Evolutionary conservation across 768 basidiomycete species (phyloP).

Genomic region (Boletus tylopilopsis): DNA sequence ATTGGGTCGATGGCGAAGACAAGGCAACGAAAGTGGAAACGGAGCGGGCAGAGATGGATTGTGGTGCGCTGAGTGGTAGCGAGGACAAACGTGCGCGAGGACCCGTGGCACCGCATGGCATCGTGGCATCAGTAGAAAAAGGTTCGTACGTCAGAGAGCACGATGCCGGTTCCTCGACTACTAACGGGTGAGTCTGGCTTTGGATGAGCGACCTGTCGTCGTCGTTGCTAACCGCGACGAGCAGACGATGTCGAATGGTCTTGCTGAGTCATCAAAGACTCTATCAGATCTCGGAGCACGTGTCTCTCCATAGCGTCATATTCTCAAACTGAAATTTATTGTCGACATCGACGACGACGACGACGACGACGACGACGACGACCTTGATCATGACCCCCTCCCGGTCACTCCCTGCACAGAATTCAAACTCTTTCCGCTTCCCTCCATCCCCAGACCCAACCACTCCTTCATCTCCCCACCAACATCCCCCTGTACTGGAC

Average conservation of each 20-base stretch:
- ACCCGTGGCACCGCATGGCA: conserved; percentile 32
- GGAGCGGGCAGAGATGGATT: not conserved
- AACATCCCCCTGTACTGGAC: conserved; percentile 28
- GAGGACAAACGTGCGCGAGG: conserved; percentile 34
- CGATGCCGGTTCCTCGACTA: conserved; percentile 12
- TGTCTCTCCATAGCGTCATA: conserved; percentile 36
- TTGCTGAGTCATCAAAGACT: conserved; percentile 32
- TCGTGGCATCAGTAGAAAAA: conserved; percentile 27
- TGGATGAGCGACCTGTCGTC: not conserved
- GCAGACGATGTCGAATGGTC: conserved; percentile 1
- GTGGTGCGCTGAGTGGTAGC: conserved; percentile 13
- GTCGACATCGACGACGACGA: conserved; percentile 1
- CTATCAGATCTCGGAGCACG: conserved; percentile 28
- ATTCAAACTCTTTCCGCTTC: not conserved
- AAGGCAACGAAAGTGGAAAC: conserved; percentile 7
- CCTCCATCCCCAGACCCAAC: conserved; percentile 4
- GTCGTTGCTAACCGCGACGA: conserved; percentile 10
- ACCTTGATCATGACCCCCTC: not conserved
- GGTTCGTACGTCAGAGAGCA: conserved; percentile 10
- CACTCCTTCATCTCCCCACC: conserved; percentile 1
- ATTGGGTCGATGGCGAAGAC: conserved; percentile 16
- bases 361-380: not conserved
- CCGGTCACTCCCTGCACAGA: not conserved
- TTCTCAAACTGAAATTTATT: conserved; percentile 14
- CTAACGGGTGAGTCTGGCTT: conserved; percentile 16